Conservation (phyloP, 306 rosid species). For the Inga oerstediana region DNA sequence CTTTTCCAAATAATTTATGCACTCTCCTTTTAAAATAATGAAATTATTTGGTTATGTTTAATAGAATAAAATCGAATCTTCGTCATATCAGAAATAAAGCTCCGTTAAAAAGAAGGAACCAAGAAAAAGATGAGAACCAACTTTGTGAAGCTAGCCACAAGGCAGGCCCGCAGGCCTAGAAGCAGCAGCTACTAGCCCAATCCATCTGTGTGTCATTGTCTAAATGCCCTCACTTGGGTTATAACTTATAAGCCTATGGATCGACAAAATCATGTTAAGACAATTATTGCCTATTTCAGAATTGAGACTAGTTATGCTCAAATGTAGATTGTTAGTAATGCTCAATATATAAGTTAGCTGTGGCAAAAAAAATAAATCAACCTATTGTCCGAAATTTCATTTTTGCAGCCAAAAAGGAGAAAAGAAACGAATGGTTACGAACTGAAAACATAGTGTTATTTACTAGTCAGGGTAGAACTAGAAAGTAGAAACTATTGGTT, state of each 20-base stretch:
- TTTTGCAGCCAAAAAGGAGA: no score
- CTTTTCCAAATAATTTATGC: neutral
- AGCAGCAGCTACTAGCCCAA: neutral
- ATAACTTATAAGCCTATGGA: neutral
- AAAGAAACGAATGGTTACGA: no score
- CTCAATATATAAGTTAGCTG: no score
- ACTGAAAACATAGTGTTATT: no score
- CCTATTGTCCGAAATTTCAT: no score
- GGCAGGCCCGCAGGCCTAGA: neutral
- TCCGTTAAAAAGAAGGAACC: neutral
- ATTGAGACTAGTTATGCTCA: no score
- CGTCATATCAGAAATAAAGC: neutral
- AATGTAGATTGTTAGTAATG: no score
- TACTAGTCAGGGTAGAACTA: no score
- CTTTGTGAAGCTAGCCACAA: neutral
- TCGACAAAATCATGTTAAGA: neutral
- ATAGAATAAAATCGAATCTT: neutral
- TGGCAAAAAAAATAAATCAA: no score
- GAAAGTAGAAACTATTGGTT: no score
- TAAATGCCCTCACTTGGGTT: neutral
- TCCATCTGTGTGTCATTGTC: neutral
- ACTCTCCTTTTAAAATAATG: neutral
- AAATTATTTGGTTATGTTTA: neutral
- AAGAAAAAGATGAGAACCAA: neutral
- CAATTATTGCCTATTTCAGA: no score